Evolutionary conservation across 2,329 filamentous ascomycete species (phyloP).

Genomic region (Fusarium sp.): DNA sequence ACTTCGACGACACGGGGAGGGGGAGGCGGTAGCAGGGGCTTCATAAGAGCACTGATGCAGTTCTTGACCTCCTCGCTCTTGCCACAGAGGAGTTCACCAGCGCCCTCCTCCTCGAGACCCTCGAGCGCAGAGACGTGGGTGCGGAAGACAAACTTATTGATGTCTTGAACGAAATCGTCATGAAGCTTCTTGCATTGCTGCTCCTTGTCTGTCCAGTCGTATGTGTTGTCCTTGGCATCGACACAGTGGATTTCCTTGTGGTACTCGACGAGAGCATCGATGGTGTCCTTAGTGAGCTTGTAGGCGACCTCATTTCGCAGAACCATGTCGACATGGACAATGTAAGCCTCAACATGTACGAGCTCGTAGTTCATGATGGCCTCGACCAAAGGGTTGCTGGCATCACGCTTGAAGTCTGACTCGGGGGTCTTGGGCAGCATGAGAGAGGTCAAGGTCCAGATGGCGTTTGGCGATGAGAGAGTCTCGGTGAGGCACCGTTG

Average conservation of each 20-base stretch:
- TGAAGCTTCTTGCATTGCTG: conserved; percentile 96
- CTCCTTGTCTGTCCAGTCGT: conserved; percentile 97
- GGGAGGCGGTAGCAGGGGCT: conserved; percentile 84
- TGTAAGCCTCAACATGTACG: conserved; percentile 94
- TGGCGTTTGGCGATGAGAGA: conserved; percentile 85
- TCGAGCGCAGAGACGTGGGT: conserved; percentile 89
- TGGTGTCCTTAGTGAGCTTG: conserved; percentile 95
- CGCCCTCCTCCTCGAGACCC: conserved; percentile 95
- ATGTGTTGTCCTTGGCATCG: conserved; percentile 87
- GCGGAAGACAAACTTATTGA: conserved; percentile 97
- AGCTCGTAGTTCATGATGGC: conserved; percentile 93
- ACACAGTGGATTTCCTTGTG: conserved; percentile 96
- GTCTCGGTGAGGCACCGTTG: conserved; percentile 95
- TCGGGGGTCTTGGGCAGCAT: conserved; percentile 93
- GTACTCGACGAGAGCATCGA: conserved; percentile 91
- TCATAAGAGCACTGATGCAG: conserved; percentile 84
- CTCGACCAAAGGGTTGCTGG: conserved; percentile 68
- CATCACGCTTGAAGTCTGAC: conserved; percentile 81
- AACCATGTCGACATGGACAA: conserved; percentile 99
- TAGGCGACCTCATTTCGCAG: conserved; percentile 96
- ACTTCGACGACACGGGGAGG: conserved; percentile 91
- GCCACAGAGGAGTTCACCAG: conserved; percentile 89
- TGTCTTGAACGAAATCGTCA: conserved; percentile 93
- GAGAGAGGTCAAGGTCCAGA: conserved; percentile 93
- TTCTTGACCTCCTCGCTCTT: conserved; percentile 94